Evolutionary conservation across 257 asterid genomes (phyloP).

Genomic region (Lantana camara): DNA sequence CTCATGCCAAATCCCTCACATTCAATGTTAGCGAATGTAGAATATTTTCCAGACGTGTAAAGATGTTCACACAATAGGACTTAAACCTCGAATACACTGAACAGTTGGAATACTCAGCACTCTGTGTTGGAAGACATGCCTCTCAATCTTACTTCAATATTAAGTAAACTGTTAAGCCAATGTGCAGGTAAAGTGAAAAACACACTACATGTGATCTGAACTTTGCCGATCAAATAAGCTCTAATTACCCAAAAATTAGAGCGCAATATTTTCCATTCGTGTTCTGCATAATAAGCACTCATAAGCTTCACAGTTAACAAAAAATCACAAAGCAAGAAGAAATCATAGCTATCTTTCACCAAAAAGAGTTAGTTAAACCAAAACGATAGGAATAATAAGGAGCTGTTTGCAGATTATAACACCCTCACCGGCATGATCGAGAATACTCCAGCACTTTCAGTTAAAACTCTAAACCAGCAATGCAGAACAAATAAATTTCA

Average conservation of each 20-base stretch:
- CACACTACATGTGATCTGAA: not conserved
- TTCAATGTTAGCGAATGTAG: too few relatives aligned
- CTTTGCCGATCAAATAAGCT: not conserved
- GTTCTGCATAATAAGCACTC: not conserved
- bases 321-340: conserved; percentile 7
- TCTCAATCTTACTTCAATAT: too few relatives aligned
- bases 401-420: not conserved
- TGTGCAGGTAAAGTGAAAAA: not conserved
- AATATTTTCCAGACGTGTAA: too few relatives aligned
- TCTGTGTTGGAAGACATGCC: too few relatives aligned
- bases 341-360: not conserved
- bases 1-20: too few relatives aligned
- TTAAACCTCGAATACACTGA: too few relatives aligned
- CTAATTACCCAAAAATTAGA: not conserved
- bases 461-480: not conserved
- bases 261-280: not conserved
- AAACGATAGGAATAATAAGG: conserved; percentile 1
- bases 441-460: not conserved
- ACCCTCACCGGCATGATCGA: not conserved
- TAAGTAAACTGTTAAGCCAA: too few relatives aligned
- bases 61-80: too few relatives aligned
- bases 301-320: not conserved
- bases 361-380: not conserved
- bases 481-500: not conserved
- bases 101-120: too few relatives aligned